Base-by-base conservation (phyloP, 805 yeast genomes). In the Komagataella mondaviorum region DNA sequence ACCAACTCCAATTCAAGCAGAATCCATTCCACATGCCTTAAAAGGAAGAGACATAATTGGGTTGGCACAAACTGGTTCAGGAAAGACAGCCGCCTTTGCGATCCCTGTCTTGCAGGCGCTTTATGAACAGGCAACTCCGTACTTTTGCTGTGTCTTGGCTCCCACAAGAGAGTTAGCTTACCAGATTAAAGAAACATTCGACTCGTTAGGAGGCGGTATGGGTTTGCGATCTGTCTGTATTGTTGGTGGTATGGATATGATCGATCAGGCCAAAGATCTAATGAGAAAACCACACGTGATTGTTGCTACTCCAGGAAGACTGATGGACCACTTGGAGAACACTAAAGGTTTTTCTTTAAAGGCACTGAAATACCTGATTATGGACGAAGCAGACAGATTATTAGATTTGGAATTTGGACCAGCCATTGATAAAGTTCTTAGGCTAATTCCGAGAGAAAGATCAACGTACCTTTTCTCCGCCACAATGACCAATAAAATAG, bases 1-100 rank as follows among this genome's bases (percentile, higher is more conserved):
- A 57, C 98, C 99, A 46, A 90, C 98, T 0, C 96, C 98, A 8
- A 93, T 91, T 65, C 99, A 91, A 69, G 77, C 83, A 6, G 88
- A 88, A 65, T 78, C 96, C 10, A 85, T 91, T 55, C 98, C 98
- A 1, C 85, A 85, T 57, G 96, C 96, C 3, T 68, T 93, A 17
- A 80, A 84, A 57, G 96, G 96, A 3, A 80, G 88, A 56, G 99
- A 91, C 68, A 83, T 91, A 48, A 89, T 91, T 61, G 99, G 99
- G 12, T 75, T 91, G 55, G 99, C 99, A 0, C 96, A 91, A 62
- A 91, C 99, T 0, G 99, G 99, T 47, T 88, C 96, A 3, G 99
- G 99, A 56, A 91, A 91, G 67, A 93, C 99, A 0, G 99, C 98
- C 0, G 99, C 99, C 0, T 93, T 93, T 73, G 97, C 98, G 6